Percentiles rank a stretch among this genome's conserved stretches.
Evolutionary conservation across 176 grass and related monocot genomes (phyloP).

Genomic region (Ampelocalamus luodianensis): DNA sequence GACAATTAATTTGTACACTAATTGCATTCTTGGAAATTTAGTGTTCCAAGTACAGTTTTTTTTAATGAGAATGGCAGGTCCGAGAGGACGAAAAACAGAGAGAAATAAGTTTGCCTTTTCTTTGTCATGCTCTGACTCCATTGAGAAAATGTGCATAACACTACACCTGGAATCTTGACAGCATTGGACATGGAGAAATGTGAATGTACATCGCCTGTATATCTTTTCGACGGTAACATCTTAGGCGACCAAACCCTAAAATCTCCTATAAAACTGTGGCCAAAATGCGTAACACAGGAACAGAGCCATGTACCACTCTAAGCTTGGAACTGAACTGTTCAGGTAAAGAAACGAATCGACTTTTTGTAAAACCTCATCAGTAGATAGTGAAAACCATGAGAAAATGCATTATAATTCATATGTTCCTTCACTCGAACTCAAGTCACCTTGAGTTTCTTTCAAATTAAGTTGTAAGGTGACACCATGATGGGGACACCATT

Average conservation of each 20-base stretch:
- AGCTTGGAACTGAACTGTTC: background rate
- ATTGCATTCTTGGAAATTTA: background rate
- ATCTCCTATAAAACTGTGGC: background rate
- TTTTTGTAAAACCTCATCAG: constrained; percentile 25
- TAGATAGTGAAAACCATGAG: background rate
- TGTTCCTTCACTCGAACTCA: no score
- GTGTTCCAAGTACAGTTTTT: background rate
- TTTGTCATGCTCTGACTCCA: no score
- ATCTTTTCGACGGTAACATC: constrained; percentile 38
- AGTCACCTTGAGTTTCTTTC: background rate
- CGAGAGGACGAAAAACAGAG: no score
- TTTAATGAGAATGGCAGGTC: no score
- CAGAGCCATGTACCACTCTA: background rate
- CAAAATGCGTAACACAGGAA: background rate
- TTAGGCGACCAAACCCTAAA: constrained; percentile 34
- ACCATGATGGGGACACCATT: no score
- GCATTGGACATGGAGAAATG: background rate
- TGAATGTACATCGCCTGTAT: background rate
- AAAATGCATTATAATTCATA: background rate
- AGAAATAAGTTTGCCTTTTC: no score
- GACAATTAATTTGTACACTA: background rate
- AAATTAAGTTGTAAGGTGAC: background rate
- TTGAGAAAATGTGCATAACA: background rate
- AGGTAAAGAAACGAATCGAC: constrained; percentile 27
- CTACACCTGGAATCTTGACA: constrained; percentile 19